These are phyloP conservation scores for Flaveria floridana DNA, from an alignment of 140 eudicot species.

Conservation along the genomic window DNA sequence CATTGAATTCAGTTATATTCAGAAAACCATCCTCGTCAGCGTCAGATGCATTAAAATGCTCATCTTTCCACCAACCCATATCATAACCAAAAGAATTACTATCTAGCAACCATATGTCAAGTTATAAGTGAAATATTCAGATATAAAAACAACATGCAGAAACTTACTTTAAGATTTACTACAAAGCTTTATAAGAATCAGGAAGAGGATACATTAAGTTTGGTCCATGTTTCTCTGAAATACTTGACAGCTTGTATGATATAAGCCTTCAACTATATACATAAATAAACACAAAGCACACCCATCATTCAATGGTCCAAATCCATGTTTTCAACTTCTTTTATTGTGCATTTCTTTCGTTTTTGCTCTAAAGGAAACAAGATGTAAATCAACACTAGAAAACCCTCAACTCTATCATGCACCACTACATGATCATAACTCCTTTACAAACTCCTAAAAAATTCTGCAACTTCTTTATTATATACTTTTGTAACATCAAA, in stretches of 20 bases:
- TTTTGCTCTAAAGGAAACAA: background rate
- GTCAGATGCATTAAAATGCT: conserved; percentile 93
- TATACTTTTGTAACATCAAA: background rate
- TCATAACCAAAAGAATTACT: conserved; percentile 71
- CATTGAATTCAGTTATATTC: conserved; percentile 82
- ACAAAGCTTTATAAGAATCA: conserved; percentile 1
- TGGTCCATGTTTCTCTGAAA: conserved; percentile 12
- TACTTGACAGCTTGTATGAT: conserved; percentile 7
- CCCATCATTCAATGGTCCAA: background rate
- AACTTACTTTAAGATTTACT: background rate
- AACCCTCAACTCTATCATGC: background rate
- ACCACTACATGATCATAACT: too few relatives aligned
- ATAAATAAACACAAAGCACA: conserved; percentile 13
- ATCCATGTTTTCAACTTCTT: background rate
- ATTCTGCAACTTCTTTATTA: background rate
- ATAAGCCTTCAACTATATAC: conserved; percentile 4
- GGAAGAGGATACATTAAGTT: background rate
- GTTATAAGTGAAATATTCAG: conserved; percentile 14
- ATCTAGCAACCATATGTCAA: conserved; percentile 38
- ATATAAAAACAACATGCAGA: conserved; percentile 3
- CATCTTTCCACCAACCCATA: conserved; percentile 99
- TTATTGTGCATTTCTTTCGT: background rate
- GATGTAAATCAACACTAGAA: conserved; percentile 12
- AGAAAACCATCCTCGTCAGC: conserved; percentile 75
- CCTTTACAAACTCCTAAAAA: background rate